Percentiles rank a stretch among this genome's conserved stretches.
Evolutionary conservation across 345 rosid genomes (phyloP).

Genomic region (Kandelia obovata): DNA sequence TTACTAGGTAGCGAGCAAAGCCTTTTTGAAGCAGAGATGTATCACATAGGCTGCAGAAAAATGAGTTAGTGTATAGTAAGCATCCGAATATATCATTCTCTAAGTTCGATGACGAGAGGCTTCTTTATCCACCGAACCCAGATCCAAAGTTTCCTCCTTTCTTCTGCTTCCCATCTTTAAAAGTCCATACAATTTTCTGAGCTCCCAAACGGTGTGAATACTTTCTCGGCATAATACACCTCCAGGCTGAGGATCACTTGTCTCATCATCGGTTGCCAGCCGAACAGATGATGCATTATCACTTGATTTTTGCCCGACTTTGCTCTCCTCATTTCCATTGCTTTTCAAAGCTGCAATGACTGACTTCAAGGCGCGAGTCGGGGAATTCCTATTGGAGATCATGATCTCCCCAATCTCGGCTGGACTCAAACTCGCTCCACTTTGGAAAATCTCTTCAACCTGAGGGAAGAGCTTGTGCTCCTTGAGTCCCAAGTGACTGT

Average conservation of each 20-base stretch:
- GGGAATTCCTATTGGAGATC: conserved; percentile 28
- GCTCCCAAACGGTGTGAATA: conserved; percentile 20
- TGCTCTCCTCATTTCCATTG: not conserved
- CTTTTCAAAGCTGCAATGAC: conserved; percentile 23
- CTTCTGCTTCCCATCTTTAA: conserved; percentile 25
- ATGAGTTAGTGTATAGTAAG: too few species aligned
- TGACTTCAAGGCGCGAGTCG: conserved; percentile 20
- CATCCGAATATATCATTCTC: too few species aligned
- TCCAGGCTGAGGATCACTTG: conserved; percentile 2
- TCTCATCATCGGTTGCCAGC: not conserved
- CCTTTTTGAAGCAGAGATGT: too few species aligned
- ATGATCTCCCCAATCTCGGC: conserved; percentile 30
- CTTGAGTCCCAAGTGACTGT: conserved; percentile 23
- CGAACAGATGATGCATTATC: not conserved
- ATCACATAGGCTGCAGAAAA: too few species aligned
- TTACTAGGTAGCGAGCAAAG: too few species aligned
- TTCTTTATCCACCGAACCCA: conserved; percentile 4
- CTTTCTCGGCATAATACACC: conserved; percentile 15
- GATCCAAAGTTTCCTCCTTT: conserved; percentile 15
- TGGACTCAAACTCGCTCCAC: conserved; percentile 19
- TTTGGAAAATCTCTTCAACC: conserved; percentile 14
- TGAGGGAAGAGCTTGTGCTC: conserved; percentile 30
- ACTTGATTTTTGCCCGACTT: not conserved
- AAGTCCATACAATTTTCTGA: conserved; percentile 26
- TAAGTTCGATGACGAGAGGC: not conserved